phyloP scores from a whole-genome alignment of 768 basidiomycete species.

The Boletus rubroflammeus region DNA sequence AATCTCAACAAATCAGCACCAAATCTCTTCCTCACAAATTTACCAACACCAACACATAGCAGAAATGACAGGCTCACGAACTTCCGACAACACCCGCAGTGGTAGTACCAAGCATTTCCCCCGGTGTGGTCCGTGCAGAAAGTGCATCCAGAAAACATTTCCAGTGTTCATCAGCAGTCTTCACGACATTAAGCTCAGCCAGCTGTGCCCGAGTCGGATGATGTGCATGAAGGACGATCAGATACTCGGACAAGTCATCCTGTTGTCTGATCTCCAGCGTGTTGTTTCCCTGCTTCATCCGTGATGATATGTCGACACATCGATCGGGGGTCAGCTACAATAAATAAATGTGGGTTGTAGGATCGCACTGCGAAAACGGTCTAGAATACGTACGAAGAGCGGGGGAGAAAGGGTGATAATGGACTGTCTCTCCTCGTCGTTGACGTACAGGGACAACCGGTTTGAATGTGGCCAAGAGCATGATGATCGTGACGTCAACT shows the following conservation, averaged over 20 bases:
- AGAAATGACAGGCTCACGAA: not conserved
- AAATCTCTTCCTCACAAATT: not conserved
- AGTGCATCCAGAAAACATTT: constrained; percentile 12
- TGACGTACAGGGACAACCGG: constrained; percentile 14
- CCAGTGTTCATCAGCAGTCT: constrained; percentile 20
- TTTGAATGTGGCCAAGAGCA: constrained; percentile 44
- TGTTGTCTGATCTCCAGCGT: constrained; percentile 41
- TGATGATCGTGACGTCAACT: constrained; percentile 24
- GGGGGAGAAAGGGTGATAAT: constrained; percentile 28
- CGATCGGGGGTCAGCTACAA: constrained; percentile 44
- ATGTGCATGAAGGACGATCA: constrained; percentile 48
- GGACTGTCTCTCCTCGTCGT: constrained; percentile 3
- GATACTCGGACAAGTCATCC: constrained; percentile 42
- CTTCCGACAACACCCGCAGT: not conserved
- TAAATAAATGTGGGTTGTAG: not conserved
- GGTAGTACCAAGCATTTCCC: not conserved
- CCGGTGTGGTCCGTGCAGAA: constrained; percentile 6
- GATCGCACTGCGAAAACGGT: not conserved
- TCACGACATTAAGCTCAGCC: constrained; percentile 17
- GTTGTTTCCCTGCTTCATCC: constrained; percentile 41
- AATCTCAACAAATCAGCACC: too few species aligned
- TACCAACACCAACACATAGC: not conserved
- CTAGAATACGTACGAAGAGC: constrained; percentile 34
- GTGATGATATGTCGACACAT: constrained; percentile 50
- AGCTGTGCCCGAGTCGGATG: constrained; percentile 47